These are phyloP conservation scores for Chrysopogon serrulatus DNA, from an alignment of 176 grass and related monocot species.

Conservation along the genomic window DNA sequence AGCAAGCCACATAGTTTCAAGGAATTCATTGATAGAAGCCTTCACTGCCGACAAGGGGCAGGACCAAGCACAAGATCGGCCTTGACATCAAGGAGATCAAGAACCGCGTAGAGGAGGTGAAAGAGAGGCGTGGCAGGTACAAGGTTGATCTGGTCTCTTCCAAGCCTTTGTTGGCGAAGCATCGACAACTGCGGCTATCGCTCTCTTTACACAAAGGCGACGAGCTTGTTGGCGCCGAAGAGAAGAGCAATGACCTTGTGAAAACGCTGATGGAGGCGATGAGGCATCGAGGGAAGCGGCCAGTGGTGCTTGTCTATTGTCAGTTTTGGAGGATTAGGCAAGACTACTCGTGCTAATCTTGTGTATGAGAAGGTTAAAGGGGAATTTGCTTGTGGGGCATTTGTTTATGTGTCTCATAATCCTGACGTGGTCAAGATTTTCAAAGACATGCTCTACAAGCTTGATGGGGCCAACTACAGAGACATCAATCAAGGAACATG, in stretches of 20 bases:
- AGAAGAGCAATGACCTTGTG: neutral
- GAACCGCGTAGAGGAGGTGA: neutral
- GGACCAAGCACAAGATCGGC: neutral
- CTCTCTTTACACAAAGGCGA: neutral
- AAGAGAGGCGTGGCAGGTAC: neutral
- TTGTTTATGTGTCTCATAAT: neutral
- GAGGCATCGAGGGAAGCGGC: neutral
- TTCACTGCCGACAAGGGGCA: neutral
- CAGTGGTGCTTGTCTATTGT: neutral
- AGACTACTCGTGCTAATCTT: conserved; percentile 3
- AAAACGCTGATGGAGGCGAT: neutral
- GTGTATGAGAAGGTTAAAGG: neutral
- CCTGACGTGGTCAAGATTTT: neutral
- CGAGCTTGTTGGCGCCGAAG: neutral
- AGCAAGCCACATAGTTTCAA: neutral
- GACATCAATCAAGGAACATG: neutral
- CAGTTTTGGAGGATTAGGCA: conserved; percentile 21
- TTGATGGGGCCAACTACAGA: neutral
- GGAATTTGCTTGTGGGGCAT: neutral
- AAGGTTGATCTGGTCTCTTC: neutral
- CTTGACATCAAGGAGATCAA: neutral
- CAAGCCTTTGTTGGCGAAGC: neutral
- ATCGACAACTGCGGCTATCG: neutral
- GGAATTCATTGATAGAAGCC: neutral
- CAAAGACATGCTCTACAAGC: neutral